phyloP scores from a whole-genome alignment of 2,329 filamentous ascomycete species.

The Cladosporium sp. region DNA sequence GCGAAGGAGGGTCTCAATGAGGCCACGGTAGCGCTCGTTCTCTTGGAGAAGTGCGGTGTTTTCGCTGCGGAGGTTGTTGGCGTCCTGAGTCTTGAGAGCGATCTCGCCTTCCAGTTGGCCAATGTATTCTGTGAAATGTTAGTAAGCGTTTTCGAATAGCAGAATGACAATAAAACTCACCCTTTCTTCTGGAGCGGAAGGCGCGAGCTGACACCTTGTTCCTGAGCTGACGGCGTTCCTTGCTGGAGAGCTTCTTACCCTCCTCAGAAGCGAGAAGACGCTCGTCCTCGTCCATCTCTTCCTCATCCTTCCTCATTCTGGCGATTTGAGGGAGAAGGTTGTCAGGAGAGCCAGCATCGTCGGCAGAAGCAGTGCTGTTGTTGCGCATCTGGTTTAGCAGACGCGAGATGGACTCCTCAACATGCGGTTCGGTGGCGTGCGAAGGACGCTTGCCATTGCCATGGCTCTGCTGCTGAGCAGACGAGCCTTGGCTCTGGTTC shows the following conservation, averaged over 20 bases:
- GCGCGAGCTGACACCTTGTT: conserved; percentile 98
- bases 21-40: conserved; percentile 51
- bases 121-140: conserved; percentile 78
- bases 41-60: conserved; percentile 76
- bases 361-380: conserved; percentile 55
- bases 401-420: conserved; percentile 89
- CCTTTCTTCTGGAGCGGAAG: conserved; percentile 97
- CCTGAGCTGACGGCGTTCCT: conserved; percentile 91
- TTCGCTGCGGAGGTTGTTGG: conserved; percentile 71
- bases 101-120: conserved; percentile 88
- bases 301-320: conserved; percentile 84
- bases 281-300: conserved; percentile 99
- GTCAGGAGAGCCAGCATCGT: conserved; percentile 42
- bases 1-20: conserved; percentile 67
- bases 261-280: conserved; percentile 90
- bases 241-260: conserved; percentile 96
- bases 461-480: conserved; percentile 23
- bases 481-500: conserved; percentile 26
- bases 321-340: conserved; percentile 61
- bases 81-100: conserved; percentile 76
- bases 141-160: conserved; percentile 37
- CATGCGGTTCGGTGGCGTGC: conserved; percentile 43
- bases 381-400: conserved; percentile 89
- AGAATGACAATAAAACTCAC: conserved; percentile 53
- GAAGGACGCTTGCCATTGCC: conserved; percentile 43